Evolutionary conservation across 2,329 filamentous ascomycete genomes (phyloP).

Genomic region (Xylaria sp.): DNA sequence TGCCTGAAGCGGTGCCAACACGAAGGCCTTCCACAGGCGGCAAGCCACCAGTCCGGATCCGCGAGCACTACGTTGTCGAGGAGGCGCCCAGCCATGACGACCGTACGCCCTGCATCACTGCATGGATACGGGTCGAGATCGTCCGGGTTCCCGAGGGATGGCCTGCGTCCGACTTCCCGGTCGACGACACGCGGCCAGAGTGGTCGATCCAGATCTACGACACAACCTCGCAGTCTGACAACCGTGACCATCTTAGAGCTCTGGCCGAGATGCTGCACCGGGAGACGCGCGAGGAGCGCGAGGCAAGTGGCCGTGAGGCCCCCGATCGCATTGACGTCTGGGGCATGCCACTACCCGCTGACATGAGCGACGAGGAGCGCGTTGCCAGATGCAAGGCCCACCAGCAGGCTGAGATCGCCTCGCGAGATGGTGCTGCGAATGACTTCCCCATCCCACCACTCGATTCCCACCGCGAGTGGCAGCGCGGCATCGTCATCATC

Average conservation of each 20-base stretch:
- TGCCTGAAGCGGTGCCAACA: no score
- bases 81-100: not conserved
- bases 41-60: not conserved
- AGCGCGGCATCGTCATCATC: not conserved
- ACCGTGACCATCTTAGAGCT: not conserved
- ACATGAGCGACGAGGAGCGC: not conserved
- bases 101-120: not conserved
- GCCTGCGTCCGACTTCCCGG: not conserved
- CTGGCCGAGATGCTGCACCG: not conserved
- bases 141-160: not conserved
- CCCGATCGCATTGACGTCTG: not conserved
- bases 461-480: not conserved
- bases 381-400: not conserved
- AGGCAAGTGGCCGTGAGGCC: no score
- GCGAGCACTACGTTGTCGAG: not conserved
- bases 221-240: not conserved
- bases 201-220: not conserved
- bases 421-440: not conserved
- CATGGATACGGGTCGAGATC: not conserved
- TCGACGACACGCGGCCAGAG: not conserved
- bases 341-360: not conserved
- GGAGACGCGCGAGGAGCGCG: not conserved
- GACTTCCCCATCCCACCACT: not conserved
- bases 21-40: not conserved
- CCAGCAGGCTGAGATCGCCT: not conserved